Base-by-base conservation (phyloP, 225 moss, liverwort and hornwort genomes). In the Marchantia polymorpha region DNA sequence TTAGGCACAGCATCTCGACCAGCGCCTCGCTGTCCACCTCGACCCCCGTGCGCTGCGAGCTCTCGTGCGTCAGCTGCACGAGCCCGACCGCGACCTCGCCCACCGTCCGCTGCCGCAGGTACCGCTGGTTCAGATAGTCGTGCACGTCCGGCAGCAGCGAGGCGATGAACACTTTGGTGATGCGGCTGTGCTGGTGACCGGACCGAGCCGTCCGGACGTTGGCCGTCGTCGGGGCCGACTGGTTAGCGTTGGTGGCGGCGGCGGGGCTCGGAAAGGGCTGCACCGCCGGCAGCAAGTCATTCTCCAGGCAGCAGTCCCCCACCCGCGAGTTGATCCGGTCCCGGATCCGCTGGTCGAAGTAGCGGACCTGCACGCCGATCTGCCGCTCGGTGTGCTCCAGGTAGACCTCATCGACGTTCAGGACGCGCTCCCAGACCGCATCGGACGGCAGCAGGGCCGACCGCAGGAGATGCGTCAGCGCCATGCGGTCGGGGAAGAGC, bases 341-440 rank as follows among this genome's bases (percentile, higher is more conserved):
- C 65, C 81, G 70, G 26, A 65, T 26, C 0, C 82, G 26, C 76
- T 85, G 89, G 0, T 53, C 61, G 0, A 2, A 0, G 77, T 91
- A 94, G 20, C 94, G 92, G 58, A 92, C 79, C 72, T 94, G 94
- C 14, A 94, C 69, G 14, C 94, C 94, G 0, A 91, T 78, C 23
- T 86, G 89, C 13, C 89, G 81, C 26, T 92, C 91, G 4, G 89
- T 85, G 55, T 58, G 51, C 51, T 73, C 71, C 14, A 69, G 68
- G 61, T 91, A 85, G 66, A 85, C 83, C 39, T 83, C 76, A 29
- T 92, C 84, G 64, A 80, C 82, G 61, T 79, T 71, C 64, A 47
- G 77, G 49, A 92, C 88, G 6, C 94, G 92, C 20, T 23, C 61
- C 94, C 94, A 94, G 16, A 94, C 85, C 0, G 83, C 6, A 49